Evolutionary conservation across 73 alveolate genomes (phyloP).

Genomic region (Paramecium sexaurelia): DNA sequence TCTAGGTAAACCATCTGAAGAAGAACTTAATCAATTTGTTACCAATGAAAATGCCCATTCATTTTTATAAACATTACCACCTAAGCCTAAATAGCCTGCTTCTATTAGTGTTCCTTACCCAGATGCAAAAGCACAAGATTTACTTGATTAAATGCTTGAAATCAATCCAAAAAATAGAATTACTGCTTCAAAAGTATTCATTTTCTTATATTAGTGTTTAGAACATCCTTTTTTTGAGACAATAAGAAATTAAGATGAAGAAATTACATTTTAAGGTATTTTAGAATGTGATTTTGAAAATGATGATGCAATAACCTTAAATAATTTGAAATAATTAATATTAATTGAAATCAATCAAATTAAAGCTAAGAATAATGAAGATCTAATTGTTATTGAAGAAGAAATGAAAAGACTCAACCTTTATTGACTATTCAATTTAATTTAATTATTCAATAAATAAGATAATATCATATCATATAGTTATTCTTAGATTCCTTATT

Average conservation of each 20-base stretch:
- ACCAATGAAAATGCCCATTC: conserved; percentile 53
- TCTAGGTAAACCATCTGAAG: conserved; percentile 63
- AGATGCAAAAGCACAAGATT: conserved; percentile 39
- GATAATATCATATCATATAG: too few species aligned
- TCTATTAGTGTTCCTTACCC: conserved; percentile 37
- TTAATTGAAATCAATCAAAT: conserved; percentile 37
- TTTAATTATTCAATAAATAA: not conserved
- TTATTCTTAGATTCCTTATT: too few species aligned
- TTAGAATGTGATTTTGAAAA: not conserved
- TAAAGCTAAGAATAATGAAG: conserved; percentile 29
- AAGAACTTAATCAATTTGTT: conserved; percentile 41
- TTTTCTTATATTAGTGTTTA: not conserved
- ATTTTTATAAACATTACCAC: conserved; percentile 49
- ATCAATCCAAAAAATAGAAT: conserved; percentile 61
- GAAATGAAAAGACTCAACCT: not conserved
- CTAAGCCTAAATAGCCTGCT: conserved; percentile 2
- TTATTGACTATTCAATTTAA: not conserved
- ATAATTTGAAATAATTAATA: not conserved
- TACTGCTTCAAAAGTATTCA: not conserved
- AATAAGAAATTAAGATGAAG: not conserved
- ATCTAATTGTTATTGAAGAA: not conserved
- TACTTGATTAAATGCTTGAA: conserved; percentile 58
- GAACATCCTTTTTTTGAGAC: not conserved
- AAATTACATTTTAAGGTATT: not conserved
- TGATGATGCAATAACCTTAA: not conserved